Evolutionary conservation across 2,329 filamentous ascomycete genomes (phyloP), one percentile per base, ranked within the genome.

Genomic region (Colletotrichum theobromicola): DNA sequence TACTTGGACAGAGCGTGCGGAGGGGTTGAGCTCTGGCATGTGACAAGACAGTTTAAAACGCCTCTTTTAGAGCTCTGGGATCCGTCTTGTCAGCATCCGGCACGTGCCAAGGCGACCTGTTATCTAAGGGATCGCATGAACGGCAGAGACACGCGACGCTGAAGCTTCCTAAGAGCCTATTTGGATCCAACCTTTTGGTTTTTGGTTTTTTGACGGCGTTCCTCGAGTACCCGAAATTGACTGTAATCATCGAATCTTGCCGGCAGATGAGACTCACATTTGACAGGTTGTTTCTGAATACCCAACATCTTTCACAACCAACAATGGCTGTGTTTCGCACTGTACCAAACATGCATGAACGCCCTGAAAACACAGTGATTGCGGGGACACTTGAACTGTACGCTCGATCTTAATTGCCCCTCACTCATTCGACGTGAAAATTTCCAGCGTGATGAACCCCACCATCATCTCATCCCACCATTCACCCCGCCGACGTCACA

Each of bases 401-500:
- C 60, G 26, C 10, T 7, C 74, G 34, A 67, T 37, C 26, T 26
- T 26, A 67, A 37, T 72, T 72, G 72, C 72, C 72, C 72, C 68
- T 75, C 72, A 53, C 24, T 63, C 62, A 28, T 26, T 67, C 46
- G 34, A 72, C 63, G 28, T 67, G 24, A 75, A 75, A 67, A 35
- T 70, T 75, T 75, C 72, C 37, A 62, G 50, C 34, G 24, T 21
- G 32, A 57, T 63, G 68, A 75, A 74, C 74, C 74, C 74, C 74
- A 76, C 74, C 66, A 74, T n/a, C 18, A 67, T 60, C 58, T 57
- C 34, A 75, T 74, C 61, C 65, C 67, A 46, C 63, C 42, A 28
- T 63, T 50, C 68, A 75, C 72, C 63, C 72, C 72, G 69, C 72
- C 68, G 72, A 74, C 72, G 72, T 74, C 72, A 74, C 72, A 50